A percentile compares a stretch with the other conserved stretches of the same genome.
Evolutionary conservation across 192 early-diverging fungal genomes (phyloP).

Genomic region (Coemansia sp.): DNA sequence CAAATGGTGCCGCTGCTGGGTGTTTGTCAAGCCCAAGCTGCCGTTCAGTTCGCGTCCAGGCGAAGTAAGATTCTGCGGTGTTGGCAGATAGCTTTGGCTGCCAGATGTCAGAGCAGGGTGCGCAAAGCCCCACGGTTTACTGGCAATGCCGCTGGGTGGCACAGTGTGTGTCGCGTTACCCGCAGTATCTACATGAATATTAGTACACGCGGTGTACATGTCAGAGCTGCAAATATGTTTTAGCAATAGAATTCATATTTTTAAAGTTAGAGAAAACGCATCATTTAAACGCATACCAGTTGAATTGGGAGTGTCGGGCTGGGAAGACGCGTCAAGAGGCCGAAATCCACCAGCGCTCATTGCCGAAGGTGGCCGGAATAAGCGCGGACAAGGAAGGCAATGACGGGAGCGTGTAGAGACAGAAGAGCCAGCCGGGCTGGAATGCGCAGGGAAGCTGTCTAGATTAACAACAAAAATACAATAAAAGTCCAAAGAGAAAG

Average conservation of each 20-base stretch:
- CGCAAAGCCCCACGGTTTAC: conserved; percentile 3
- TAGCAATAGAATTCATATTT: no score
- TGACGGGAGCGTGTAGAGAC: not conserved
- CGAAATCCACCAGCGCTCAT: conserved; percentile 47
- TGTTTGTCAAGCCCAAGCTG: not conserved
- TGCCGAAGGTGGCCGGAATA: conserved; percentile 10
- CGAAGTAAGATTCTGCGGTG: conserved; percentile 32
- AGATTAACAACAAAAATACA: conserved; percentile 1
- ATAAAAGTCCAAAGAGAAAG: not conserved
- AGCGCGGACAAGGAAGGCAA: not conserved
- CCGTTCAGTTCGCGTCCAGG: conserved; percentile 14
- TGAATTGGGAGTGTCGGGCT: conserved; percentile 14
- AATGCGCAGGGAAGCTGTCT: conserved; percentile 2
- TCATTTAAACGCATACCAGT: conserved; percentile 11
- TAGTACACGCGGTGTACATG: no score
- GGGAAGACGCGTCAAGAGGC: conserved; percentile 30
- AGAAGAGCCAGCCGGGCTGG: conserved; percentile 2
- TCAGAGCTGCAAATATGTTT: no score
- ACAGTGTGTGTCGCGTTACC: no score
- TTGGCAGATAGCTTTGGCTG: conserved; percentile 18
- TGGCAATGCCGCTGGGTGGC: not conserved
- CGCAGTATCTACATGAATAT: no score
- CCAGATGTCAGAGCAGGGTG: not conserved
- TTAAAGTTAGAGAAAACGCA: not conserved
- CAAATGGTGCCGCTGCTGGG: not conserved